A percentile compares a stretch with the other conserved stretches of the same genome.
phyloP scores from a whole-genome alignment of 2,329 filamentous ascomycete genomes.

The Aspergillus sojae region DNA sequence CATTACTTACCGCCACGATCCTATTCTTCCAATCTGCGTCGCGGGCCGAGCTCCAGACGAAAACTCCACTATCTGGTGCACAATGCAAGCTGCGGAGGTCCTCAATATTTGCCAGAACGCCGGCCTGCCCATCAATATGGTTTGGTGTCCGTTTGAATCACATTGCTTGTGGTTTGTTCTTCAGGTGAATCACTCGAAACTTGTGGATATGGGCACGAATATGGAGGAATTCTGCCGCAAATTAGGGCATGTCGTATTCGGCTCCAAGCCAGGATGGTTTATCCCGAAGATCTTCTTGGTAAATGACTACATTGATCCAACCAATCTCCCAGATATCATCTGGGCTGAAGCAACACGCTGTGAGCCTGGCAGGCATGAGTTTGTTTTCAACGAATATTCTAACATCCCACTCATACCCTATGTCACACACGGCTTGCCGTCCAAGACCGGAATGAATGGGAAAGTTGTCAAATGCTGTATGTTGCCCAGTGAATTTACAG shows the following conservation, averaged over 20 bases:
- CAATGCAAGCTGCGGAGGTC: slow-evolving; percentile 21
- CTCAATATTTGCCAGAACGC: slow-evolving; percentile 21
- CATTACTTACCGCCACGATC: slow-evolving; percentile 22
- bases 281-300: slow-evolving; percentile 25
- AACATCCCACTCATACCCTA: slow-evolving; percentile 2
- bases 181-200: slow-evolving; percentile 19
- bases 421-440: not conserved
- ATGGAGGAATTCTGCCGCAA: slow-evolving; percentile 18
- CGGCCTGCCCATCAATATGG: slow-evolving; percentile 19
- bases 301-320: slow-evolving; percentile 24
- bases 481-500: not conserved
- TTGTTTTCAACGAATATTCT: slow-evolving; percentile 1
- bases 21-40: slow-evolving; percentile 21
- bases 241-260: slow-evolving; percentile 22
- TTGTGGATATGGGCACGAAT: slow-evolving; percentile 16
- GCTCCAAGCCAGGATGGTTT: slow-evolving; percentile 26
- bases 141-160: slow-evolving; percentile 25
- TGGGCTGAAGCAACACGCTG: slow-evolving; percentile 18
- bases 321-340: slow-evolving; percentile 20
- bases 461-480: slow-evolving; percentile 2
- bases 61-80: slow-evolving; percentile 23
- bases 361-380: slow-evolving; percentile 1
- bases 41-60: slow-evolving; percentile 22
- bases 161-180: slow-evolving; percentile 21
- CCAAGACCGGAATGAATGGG: not conserved